A percentile compares a stretch with the other conserved stretches of the same genome.
Evolutionary conservation across 441 rosid species (phyloP).

Genomic region (Pelargonium myrrhifolium): DNA sequence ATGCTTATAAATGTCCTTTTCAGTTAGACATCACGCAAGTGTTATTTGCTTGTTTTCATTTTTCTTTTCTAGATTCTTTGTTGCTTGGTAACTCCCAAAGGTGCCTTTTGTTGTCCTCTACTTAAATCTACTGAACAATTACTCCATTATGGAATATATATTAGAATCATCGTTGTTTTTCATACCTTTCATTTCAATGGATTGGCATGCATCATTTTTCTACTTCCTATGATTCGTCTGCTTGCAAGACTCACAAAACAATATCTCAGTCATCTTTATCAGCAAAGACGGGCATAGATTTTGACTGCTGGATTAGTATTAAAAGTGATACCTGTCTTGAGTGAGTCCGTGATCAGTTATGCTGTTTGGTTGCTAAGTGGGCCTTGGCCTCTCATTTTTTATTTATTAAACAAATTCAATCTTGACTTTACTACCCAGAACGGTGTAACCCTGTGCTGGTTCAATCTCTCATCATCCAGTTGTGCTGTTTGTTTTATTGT

Average conservation of each 20-base stretch:
- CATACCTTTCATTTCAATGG: too few species aligned
- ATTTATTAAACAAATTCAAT: too few species aligned
- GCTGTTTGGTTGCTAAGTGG: neutral
- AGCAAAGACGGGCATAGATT: neutral
- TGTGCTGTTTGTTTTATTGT: too few species aligned
- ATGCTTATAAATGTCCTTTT: neutral
- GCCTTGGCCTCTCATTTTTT: too few species aligned
- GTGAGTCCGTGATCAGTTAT: neutral
- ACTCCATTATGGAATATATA: neutral
- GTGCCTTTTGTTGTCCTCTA: too few species aligned
- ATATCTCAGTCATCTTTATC: neutral
- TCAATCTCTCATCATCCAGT: too few species aligned
- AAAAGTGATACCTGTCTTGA: neutral
- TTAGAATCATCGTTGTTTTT: too few species aligned
- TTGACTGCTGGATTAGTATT: neutral
- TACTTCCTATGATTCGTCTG: neutral
- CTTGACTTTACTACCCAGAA: too few species aligned
- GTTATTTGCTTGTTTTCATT: too few species aligned
- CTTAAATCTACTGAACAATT: neutral
- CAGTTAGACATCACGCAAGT: neutral
- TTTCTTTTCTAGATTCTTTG: too few species aligned
- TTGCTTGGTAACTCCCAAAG: too few species aligned
- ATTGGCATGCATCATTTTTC: neutral
- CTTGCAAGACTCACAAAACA: neutral
- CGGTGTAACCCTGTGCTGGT: too few species aligned